Conservation (phyloP, 2,329 filamentous ascomycete species). For the Macroventuria anomochaeta region DNA sequence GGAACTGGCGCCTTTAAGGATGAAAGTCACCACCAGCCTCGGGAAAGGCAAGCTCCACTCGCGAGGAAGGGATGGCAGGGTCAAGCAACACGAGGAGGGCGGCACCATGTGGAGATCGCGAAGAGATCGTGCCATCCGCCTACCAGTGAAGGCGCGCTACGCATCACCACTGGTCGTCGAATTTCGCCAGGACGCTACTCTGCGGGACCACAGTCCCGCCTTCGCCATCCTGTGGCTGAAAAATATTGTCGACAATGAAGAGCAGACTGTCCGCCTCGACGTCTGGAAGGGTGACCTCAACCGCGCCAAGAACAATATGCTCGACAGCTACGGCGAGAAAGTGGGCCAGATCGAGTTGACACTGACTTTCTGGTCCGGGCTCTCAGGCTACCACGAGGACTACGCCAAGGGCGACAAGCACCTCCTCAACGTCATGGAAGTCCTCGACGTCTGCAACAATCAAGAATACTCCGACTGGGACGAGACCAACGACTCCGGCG, state of each 20-base stretch:
- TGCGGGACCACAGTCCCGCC: slow-evolving; percentile 63
- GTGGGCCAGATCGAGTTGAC: slow-evolving; percentile 65
- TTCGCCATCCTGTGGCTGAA: slow-evolving; percentile 73
- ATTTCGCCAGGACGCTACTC: slow-evolving; percentile 63
- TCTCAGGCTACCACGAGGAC: slow-evolving; percentile 64
- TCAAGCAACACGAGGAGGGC: slow-evolving; percentile 38
- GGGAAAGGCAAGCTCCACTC: slow-evolving; percentile 65
- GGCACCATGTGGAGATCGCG: slow-evolving; percentile 62
- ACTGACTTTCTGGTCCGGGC: slow-evolving; percentile 66
- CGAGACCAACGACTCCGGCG: slow-evolving; percentile 21
- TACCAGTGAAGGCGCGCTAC: slow-evolving; percentile 69
- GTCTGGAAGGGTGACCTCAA: slow-evolving; percentile 72
- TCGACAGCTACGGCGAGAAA: slow-evolving; percentile 62
- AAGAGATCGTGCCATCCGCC: slow-evolving; percentile 52
- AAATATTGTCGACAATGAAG: slow-evolving; percentile 72
- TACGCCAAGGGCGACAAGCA: slow-evolving; percentile 63
- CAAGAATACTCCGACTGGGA: slow-evolving; percentile 55
- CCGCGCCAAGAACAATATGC: slow-evolving; percentile 57
- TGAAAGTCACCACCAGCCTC: slow-evolving; percentile 67
- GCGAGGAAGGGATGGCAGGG: slow-evolving; percentile 34
- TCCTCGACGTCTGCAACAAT: slow-evolving; percentile 66
- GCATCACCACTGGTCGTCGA: slow-evolving; percentile 62
- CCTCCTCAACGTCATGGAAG: slow-evolving; percentile 67
- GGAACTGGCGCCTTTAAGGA: slow-evolving; percentile 57
- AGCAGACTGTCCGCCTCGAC: slow-evolving; percentile 62